Base-by-base conservation (phyloP, 192 early-diverging fungal genomes). In the Entrophospora sp. region DNA sequence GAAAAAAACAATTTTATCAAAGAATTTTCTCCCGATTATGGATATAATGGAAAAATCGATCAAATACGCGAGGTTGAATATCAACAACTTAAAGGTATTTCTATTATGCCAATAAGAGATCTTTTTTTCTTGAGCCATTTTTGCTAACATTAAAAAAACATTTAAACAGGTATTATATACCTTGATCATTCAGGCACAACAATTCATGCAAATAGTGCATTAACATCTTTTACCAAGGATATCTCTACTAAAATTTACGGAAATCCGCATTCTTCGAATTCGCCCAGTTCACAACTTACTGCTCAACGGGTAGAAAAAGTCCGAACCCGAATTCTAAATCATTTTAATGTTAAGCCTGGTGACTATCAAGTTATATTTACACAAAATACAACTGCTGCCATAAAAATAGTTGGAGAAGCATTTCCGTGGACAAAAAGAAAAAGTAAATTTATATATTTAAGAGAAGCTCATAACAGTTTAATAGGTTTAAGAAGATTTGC, bases 311-410 rank as follows among this genome's bases (percentile, higher is more conserved):
- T 89, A 0, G 80, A 87, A 9, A 65, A 77, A 35, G 75, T 77
- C 13, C 77, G 87, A 45, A 72, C 73, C 66, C 80, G 79, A 13
- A 68, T 89, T 38, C 74, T 87, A 1, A 66, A 53, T 14, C 84
- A 85, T 59, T 79, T 90, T 46, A 80, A 82, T 46, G 81, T 83
- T 0, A 76, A 78, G 5, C 77, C 79, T 6, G 75, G 72, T 24
- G 68, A 82, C 6, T 91, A 89, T 70, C 76, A 84, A 4, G 83
- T 89, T 5, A 78, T 94, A 16, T 92, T 94, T 56, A 91, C 89
- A 0, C 77, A 80, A 27, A 88, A 88, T 67, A 88, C 92, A 5
- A 91, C 89, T 1, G 88, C 82, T 8, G 90, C 87, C 6, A 81
- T 91, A 44, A 86, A 86, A 58, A 69, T 93, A 13, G 85, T 88